A percentile compares a stretch with the other conserved stretches of the same genome.
Conservation (phyloP, 345 rosid species). For the Gynandropsis gynandra region DNA sequence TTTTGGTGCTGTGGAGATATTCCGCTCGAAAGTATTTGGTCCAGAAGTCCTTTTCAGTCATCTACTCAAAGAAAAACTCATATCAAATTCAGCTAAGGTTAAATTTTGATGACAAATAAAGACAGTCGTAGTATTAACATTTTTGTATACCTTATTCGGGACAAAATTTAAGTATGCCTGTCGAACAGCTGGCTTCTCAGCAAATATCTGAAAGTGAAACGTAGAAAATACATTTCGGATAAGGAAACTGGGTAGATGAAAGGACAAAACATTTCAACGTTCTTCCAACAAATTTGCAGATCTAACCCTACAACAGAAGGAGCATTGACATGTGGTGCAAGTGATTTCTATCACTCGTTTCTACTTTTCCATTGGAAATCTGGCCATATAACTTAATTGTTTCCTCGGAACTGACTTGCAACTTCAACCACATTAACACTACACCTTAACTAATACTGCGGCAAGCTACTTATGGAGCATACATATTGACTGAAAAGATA, state of each 20-base stretch:
- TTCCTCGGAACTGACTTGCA: background rate
- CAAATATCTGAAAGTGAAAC: slow-evolving; percentile 58
- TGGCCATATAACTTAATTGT: background rate
- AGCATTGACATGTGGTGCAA: slow-evolving; percentile 4
- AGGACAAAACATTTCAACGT: background rate
- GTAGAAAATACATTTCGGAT: slow-evolving; percentile 8
- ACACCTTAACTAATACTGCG: slow-evolving; percentile 1
- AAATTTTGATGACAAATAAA: slow-evolving; percentile 10
- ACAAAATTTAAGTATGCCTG: slow-evolving; percentile 72
- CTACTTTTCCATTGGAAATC: slow-evolving; percentile 9
- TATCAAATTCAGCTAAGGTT: slow-evolving; percentile 13
- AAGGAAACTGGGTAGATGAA: background rate
- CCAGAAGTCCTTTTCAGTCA: slow-evolving; percentile 93
- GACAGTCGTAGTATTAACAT: slow-evolving; percentile 14
- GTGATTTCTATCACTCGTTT: background rate
- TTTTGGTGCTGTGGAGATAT: slow-evolving; percentile 70
- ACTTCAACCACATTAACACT: slow-evolving; percentile 5
- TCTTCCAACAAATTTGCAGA: background rate
- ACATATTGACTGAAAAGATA: slow-evolving; percentile 3
- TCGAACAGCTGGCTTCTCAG: slow-evolving; percentile 94
- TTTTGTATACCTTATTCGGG: slow-evolving; percentile 70
- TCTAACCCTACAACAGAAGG: background rate
- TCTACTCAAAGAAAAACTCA: slow-evolving; percentile 36
- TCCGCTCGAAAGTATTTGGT: slow-evolving; percentile 93
- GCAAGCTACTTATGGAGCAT: slow-evolving; percentile 10